Conservation (phyloP, 2,329 filamentous ascomycete species). For the Blumeria hordei region DNA sequence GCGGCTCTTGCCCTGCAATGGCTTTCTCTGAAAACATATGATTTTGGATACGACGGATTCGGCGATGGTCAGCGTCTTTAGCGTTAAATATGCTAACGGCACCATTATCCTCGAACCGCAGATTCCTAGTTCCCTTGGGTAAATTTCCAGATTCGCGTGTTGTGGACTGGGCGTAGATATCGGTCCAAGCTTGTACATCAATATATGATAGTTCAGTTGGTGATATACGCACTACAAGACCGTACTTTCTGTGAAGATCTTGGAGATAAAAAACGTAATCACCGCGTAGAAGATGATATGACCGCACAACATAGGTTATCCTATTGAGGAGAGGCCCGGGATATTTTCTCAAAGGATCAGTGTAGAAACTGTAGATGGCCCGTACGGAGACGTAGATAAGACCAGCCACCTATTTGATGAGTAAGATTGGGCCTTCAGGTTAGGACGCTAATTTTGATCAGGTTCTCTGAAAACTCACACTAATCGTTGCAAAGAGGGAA, state of each 20-base stretch:
- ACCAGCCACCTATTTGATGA: neutral
- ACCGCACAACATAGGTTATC: neutral
- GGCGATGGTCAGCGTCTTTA: constrained; percentile 8
- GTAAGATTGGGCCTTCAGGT: too few species aligned
- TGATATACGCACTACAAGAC: neutral
- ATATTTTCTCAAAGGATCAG: neutral
- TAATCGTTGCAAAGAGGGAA: too few species aligned
- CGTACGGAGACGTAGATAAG: neutral
- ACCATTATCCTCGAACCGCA: neutral
- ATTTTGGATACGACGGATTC: constrained; percentile 12
- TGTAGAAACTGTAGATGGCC: neutral
- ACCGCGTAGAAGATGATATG: constrained; percentile 2
- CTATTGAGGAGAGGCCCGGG: neutral
- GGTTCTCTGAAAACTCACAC: too few species aligned
- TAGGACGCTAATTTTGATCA: too few species aligned
- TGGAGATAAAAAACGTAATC: neutral
- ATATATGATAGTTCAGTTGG: neutral
- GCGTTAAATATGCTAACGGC: neutral
- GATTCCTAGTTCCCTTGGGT: neutral
- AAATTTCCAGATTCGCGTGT: neutral
- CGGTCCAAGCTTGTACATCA: neutral
- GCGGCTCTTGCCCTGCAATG: constrained; percentile 14
- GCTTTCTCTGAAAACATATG: constrained; percentile 15
- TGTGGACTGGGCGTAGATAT: neutral
- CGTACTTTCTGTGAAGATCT: constrained; percentile 1